Evolutionary conservation across 1,139 yeast genomes (phyloP), one percentile per base, ranked within the genome.

Genomic region (Yamadazyma dushanensis): DNA sequence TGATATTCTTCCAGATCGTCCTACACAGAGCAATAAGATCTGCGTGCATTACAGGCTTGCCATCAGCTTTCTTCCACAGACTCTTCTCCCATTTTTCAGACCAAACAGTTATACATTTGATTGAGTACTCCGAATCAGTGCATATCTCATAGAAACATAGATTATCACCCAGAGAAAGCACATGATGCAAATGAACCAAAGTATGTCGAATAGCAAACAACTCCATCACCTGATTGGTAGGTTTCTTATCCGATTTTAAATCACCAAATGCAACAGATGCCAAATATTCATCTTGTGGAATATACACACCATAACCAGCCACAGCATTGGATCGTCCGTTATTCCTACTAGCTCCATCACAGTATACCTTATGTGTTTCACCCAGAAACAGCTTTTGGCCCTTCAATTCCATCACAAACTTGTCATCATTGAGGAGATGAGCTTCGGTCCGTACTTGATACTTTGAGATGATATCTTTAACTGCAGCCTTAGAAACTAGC

Each of bases 161-260:
- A 6, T 20, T 8, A 19, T 21, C 18, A n/a, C 11, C 11, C 8
- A 16, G 11, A 4, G 15, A 8, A n/a, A 5, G 5, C n/a, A 14
- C 4, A 5, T 16, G 5, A 36, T 59, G 45, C 10, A 79, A 67
- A 8, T 54, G 49, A 8, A 56, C 53, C 36, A 83, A 55, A 0
- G 94, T 94, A 30, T 69, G 69, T 5, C 61, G 54, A 17, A 85
- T 67, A 0, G 95, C 97, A 14, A 63, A 55, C 15, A 89, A 67
- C 57, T 90, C 97, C 2, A 95, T 95, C 29, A 89, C 64, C 49
- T 86, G 90, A 51, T 88, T 90, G 0, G 96, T 88, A 26, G 81
- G 86, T 5, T 31, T 13, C 3, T 9, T 16, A n/a, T 16, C n/a
- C 4, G 23, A 13, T 4, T 20, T 16, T 13, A 34, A 8, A 9